A percentile compares a stretch with the other conserved stretches of the same genome.
phyloP scores from a whole-genome alignment of 768 basidiomycete species.

The Russula lepida region DNA sequence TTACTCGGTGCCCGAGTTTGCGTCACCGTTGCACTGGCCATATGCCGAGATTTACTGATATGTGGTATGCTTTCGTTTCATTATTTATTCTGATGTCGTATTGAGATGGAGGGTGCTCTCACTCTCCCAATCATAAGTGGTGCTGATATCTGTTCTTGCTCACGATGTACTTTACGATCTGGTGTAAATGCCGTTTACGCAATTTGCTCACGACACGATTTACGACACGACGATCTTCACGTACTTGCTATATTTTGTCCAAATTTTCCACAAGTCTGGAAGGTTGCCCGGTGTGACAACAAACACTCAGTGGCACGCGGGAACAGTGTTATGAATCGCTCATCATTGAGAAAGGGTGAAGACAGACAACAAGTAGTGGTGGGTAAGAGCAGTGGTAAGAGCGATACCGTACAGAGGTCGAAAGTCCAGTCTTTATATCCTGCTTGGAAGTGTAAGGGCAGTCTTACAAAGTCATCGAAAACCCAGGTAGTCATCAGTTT shows the following conservation, averaged over 20 bases:
- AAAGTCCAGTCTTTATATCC: too few relatives aligned
- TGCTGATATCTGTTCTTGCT: slow-evolving; percentile 3
- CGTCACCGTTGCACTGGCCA: not conserved
- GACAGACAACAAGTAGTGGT: too few relatives aligned
- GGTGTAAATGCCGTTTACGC: slow-evolving; percentile 1
- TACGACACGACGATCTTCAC: not conserved
- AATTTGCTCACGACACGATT: slow-evolving; percentile 6
- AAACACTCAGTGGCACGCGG: too few relatives aligned
- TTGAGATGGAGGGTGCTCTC: not conserved
- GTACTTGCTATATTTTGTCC: not conserved
- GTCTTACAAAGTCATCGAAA: too few relatives aligned
- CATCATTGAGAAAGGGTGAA: too few relatives aligned
- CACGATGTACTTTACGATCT: slow-evolving; percentile 17
- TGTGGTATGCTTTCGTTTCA: not conserved
- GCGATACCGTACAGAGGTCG: too few relatives aligned
- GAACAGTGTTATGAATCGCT: too few relatives aligned
- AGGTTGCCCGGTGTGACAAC: too few relatives aligned
- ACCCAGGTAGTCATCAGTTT: not conserved
- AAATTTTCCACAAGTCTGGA: not conserved
- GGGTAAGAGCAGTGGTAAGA: too few relatives aligned
- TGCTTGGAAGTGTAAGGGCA: too few relatives aligned
- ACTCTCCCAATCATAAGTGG: not conserved
- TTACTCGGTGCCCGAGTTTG: too few relatives aligned
- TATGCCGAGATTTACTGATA: not conserved
- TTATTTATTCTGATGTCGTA: not conserved